A percentile compares a stretch with the other conserved stretches of the same genome.
phyloP scores from a whole-genome alignment of 2,329 filamentous ascomycete genomes.

The Ascochyta koolunga region DNA sequence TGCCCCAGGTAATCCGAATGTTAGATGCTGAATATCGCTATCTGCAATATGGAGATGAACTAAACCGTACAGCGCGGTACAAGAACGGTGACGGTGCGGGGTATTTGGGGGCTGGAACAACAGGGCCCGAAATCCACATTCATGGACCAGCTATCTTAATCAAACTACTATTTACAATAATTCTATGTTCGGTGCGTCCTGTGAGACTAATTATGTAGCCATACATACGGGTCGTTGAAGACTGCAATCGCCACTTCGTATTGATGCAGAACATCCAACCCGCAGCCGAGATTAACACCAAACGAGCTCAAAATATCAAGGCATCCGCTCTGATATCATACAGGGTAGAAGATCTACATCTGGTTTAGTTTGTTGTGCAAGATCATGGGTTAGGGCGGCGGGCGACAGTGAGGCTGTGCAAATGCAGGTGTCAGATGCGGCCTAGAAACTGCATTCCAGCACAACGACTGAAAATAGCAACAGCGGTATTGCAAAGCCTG shows the following conservation, averaged over 20 bases:
- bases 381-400: conserved; percentile 4
- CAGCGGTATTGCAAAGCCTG: neutral
- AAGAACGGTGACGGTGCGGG: conserved; percentile 15
- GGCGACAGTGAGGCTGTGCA: conserved; percentile 26
- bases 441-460: conserved; percentile 16
- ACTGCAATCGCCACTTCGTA: conserved; percentile 6
- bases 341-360: conserved; percentile 15
- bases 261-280: neutral
- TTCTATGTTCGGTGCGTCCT: neutral
- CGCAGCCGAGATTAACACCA: neutral
- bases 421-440: conserved; percentile 24
- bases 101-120: conserved; percentile 23
- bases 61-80: neutral
- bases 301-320: neutral
- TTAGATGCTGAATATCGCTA: too few relatives aligned
- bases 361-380: conserved; percentile 11
- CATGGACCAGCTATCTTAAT: too few relatives aligned
- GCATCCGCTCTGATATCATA: neutral
- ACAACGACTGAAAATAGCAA: conserved; percentile 20
- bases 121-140: too few relatives aligned
- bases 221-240: neutral
- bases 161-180: neutral
- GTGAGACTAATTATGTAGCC: neutral
- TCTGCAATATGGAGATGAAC: conserved; percentile 1
- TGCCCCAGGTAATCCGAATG: too few relatives aligned